These are phyloP conservation scores for Claviceps sp. DNA, from an alignment of 2,329 filamentous ascomycete species.

Conservation along the genomic window DNA sequence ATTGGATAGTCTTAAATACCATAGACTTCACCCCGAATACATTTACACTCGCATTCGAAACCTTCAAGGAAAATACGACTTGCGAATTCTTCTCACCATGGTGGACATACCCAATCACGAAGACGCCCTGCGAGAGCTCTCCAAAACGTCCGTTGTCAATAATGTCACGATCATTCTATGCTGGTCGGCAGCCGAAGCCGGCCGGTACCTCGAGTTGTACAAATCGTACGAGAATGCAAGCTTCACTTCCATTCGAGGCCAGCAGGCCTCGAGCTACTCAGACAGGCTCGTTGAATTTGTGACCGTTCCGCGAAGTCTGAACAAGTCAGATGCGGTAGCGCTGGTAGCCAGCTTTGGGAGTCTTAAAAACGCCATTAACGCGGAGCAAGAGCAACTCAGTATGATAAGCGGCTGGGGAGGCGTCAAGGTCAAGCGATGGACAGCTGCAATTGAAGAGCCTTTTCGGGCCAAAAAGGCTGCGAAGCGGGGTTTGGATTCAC, in stretches of 20 bases:
- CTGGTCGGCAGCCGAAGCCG: slow-evolving; percentile 90
- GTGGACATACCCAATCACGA: slow-evolving; percentile 95
- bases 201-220: slow-evolving; percentile 85
- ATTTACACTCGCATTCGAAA: slow-evolving; percentile 85
- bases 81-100: slow-evolving; percentile 78
- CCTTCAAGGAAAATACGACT: slow-evolving; percentile 71
- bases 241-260: slow-evolving; percentile 70
- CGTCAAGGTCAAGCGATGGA: slow-evolving; percentile 86
- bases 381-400: slow-evolving; percentile 70
- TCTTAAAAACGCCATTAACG: slow-evolving; percentile 74
- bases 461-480: slow-evolving; percentile 64
- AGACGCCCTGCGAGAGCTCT: slow-evolving; percentile 74
- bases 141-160: slow-evolving; percentile 85
- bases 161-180: slow-evolving; percentile 84
- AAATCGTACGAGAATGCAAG: slow-evolving; percentile 83
- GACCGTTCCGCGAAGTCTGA: slow-evolving; percentile 77
- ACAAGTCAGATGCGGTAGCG: slow-evolving; percentile 86
- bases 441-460: slow-evolving; percentile 65
- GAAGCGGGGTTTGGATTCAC: slow-evolving; percentile 24
- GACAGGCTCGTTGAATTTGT: slow-evolving; percentile 87
- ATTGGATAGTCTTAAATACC: slow-evolving; percentile 65
- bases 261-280: slow-evolving; percentile 70
- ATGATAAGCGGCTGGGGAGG: slow-evolving; percentile 88
- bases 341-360: slow-evolving; percentile 88
- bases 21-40: slow-evolving; percentile 93